These are phyloP conservation scores for Candida easanensis DNA, from an alignment of 805 yeast species.

Conservation along the genomic window DNA sequence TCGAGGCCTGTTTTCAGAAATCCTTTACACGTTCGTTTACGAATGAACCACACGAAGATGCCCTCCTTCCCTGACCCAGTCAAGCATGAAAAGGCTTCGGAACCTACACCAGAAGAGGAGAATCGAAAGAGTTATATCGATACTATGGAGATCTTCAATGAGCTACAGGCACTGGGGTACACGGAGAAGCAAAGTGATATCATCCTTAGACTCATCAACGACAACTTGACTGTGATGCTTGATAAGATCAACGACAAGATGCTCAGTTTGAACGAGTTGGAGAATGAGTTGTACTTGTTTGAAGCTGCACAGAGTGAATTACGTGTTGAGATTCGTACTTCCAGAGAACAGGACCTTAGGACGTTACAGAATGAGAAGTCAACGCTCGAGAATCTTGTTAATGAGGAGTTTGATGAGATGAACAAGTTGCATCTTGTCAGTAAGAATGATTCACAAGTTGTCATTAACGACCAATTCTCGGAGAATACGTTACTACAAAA, in stretches of 20 bases:
- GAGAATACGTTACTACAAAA: constrained; percentile 78
- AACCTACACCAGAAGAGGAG: not conserved
- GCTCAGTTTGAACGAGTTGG: constrained; percentile 60
- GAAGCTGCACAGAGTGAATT: constrained; percentile 92
- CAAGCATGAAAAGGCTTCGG: not conserved
- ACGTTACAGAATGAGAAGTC: constrained; percentile 65
- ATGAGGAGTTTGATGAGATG: constrained; percentile 71
- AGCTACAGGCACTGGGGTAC: constrained; percentile 55
- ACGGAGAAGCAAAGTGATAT: constrained; percentile 58
- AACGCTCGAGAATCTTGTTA: constrained; percentile 67
- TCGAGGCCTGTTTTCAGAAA: too few relatives aligned
- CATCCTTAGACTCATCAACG: constrained; percentile 44
- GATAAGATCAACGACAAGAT: constrained; percentile 31
- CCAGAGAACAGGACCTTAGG: constrained; percentile 67
- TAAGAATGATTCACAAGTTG: constrained; percentile 77
- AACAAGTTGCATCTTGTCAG: constrained; percentile 57
- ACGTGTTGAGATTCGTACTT: constrained; percentile 69
- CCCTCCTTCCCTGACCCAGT: not conserved
- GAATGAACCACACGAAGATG: too few relatives aligned
- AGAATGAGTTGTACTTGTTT: constrained; percentile 83
- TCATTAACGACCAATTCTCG: constrained; percentile 80
- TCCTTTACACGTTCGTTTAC: too few relatives aligned
- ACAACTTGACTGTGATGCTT: constrained; percentile 32
- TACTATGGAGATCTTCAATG: constrained; percentile 57
- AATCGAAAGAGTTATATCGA: constrained; percentile 51